Conservation (phyloP, 441 rosid species). For the Pelargonium fulgidum region DNA sequence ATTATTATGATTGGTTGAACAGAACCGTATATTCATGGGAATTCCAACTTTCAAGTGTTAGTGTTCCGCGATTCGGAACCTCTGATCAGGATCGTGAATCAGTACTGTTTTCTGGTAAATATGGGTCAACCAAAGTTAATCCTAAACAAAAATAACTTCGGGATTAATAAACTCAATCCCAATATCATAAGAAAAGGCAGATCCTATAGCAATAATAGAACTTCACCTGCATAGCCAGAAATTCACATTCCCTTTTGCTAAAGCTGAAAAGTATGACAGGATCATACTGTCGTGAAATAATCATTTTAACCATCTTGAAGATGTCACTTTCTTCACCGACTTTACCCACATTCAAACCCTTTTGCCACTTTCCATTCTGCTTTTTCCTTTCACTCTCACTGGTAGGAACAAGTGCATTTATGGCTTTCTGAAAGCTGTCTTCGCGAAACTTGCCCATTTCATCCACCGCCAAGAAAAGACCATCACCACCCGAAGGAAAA, state of each 20-base stretch:
- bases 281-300: constrained; percentile 87
- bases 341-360: constrained; percentile 58
- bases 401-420: constrained; percentile 79
- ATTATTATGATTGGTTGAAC: too few species aligned
- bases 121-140: too few species aligned
- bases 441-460: constrained; percentile 89
- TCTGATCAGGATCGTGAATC: too few species aligned
- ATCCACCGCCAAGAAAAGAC: constrained; percentile 86
- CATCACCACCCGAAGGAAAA: constrained; percentile 90
- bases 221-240: constrained; percentile 94
- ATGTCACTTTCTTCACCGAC: constrained; percentile 96
- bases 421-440: constrained; percentile 88
- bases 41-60: too few species aligned
- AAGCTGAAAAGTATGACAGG: constrained; percentile 95
- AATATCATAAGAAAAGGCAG: neutral
- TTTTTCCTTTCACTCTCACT: constrained; percentile 67
- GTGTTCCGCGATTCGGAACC: too few species aligned
- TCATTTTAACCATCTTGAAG: constrained; percentile 96
- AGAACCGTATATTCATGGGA: too few species aligned
- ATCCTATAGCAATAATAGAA: neutral
- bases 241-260: constrained; percentile 94
- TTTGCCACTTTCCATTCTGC: constrained; percentile 67
- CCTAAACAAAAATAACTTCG: neutral
- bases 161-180: too few species aligned
- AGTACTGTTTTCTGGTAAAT: too few species aligned